These are phyloP conservation scores for Melampsora abietis-canadensis DNA, from an alignment of 1,284 basidiomycete species.

Conservation along the genomic window DNA sequence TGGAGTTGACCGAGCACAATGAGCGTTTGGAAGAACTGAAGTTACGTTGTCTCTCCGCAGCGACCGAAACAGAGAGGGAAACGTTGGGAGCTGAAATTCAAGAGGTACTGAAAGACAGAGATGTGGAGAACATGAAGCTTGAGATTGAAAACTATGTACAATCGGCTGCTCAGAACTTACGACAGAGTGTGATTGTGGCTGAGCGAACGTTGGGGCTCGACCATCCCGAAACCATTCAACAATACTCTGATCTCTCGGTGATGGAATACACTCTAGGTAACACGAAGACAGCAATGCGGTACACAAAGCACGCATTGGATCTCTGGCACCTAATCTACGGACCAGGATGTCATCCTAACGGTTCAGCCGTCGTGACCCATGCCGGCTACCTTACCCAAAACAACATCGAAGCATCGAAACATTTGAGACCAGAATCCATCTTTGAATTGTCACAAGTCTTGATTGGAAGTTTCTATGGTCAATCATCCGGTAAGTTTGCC, in stretches of 20 bases:
- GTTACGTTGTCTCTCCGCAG: slow-evolving; percentile 29
- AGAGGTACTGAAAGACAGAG: slow-evolving; percentile 43
- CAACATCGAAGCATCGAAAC: slow-evolving; percentile 13
- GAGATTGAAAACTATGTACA: slow-evolving; percentile 54
- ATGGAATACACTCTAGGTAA: slow-evolving; percentile 57
- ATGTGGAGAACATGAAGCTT: slow-evolving; percentile 46
- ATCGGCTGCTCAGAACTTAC: slow-evolving; percentile 58
- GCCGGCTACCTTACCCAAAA: slow-evolving; percentile 33
- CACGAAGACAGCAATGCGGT: slow-evolving; percentile 55
- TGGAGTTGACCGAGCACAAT: slow-evolving; percentile 46
- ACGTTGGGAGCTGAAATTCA: slow-evolving; percentile 43
- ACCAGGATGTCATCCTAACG: slow-evolving; percentile 46
- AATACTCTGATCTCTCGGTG: slow-evolving; percentile 62
- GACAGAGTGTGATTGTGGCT: slow-evolving; percentile 60
- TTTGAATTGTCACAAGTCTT: slow-evolving; percentile 38
- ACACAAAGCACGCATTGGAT: slow-evolving; percentile 58
- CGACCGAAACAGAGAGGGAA: slow-evolving; percentile 41
- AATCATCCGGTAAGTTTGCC: slow-evolving; percentile 29
- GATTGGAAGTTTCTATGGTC: slow-evolving; percentile 40
- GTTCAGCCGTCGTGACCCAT: slow-evolving; percentile 40
- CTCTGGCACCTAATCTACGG: slow-evolving; percentile 60
- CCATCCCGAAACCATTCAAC: slow-evolving; percentile 58
- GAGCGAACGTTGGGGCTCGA: slow-evolving; percentile 61
- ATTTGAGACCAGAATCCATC: slow-evolving; percentile 22
- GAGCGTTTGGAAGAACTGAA: slow-evolving; percentile 39